phyloP scores from a whole-genome alignment of 768 basidiomycete species.

The Mycena vitilis region DNA sequence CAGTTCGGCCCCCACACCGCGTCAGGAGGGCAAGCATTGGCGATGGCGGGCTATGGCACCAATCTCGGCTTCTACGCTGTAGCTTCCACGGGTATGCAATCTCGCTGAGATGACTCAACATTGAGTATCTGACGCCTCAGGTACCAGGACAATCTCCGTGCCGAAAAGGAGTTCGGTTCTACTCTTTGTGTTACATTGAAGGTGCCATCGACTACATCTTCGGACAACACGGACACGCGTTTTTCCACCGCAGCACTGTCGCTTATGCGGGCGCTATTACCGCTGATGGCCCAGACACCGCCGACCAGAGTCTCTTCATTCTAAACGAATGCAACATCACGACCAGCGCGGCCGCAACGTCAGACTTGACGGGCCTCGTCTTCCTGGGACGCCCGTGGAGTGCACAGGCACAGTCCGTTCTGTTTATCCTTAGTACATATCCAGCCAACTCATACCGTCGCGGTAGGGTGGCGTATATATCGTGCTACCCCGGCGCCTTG shows the following conservation, averaged over 20 bases:
- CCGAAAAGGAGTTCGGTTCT: conserved; percentile 40
- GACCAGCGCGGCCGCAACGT: conserved; percentile 34
- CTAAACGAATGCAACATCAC: conserved; percentile 40
- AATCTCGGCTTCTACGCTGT: conserved; percentile 42
- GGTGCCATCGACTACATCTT: conserved; percentile 44
- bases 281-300: conserved; percentile 39
- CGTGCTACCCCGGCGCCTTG: conserved; percentile 36
- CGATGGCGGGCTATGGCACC: conserved; percentile 41
- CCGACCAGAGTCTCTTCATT: conserved; percentile 35
- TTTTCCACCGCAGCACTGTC: conserved; percentile 42
- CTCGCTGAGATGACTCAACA: conserved; percentile 3
- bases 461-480: conserved; percentile 40
- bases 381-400: conserved; percentile 40
- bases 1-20: conserved; percentile 37
- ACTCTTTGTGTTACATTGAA: conserved; percentile 40
- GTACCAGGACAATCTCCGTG: conserved; percentile 40
- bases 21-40: conserved; percentile 40
- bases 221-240: conserved; percentile 40
- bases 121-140: background rate
- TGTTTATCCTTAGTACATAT: background rate
- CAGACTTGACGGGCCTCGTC: conserved; percentile 35
- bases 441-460: background rate
- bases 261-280: conserved; percentile 42
- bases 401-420: conserved; percentile 32
- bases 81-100: conserved; percentile 37